Conservation (phyloP, 2,329 filamentous ascomycete species). For the Cytospora piceicola region DNA sequence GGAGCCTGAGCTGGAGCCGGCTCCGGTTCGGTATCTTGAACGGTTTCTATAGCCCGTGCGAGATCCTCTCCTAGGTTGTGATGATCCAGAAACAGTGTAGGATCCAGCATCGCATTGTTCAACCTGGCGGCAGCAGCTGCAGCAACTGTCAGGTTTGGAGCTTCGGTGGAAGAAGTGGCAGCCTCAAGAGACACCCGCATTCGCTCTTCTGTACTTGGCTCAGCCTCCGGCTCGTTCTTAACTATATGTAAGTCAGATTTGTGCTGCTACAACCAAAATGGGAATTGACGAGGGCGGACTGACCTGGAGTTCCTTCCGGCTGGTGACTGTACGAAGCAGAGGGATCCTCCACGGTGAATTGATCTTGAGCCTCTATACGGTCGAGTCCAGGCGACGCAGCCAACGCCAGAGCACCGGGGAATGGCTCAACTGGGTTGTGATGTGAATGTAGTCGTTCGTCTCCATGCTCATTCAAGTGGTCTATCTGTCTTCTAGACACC, state of each 20-base stretch:
- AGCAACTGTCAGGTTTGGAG: slow-evolving; percentile 58
- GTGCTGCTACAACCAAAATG: background rate
- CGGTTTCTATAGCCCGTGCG: slow-evolving; percentile 25
- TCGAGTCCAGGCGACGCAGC: slow-evolving; percentile 34
- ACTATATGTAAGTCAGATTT: slow-evolving; percentile 11
- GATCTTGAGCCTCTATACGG: slow-evolving; percentile 60
- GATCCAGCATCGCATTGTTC: slow-evolving; percentile 58
- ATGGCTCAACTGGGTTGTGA: slow-evolving; percentile 40
- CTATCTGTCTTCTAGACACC: slow-evolving; percentile 76
- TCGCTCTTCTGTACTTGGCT: slow-evolving; percentile 53
- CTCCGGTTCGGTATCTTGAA: slow-evolving; percentile 30
- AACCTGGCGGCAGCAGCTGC: slow-evolving; percentile 61
- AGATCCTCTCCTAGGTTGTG: slow-evolving; percentile 26
- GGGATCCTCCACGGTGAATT: slow-evolving; percentile 62
- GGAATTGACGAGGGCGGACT: slow-evolving; percentile 23
- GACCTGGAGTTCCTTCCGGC: slow-evolving; percentile 44
- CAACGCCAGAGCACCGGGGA: slow-evolving; percentile 13
- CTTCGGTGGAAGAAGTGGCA: slow-evolving; percentile 46
- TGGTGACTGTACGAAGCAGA: slow-evolving; percentile 53
- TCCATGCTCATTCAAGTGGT: slow-evolving; percentile 61
- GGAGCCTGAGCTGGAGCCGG: slow-evolving; percentile 26
- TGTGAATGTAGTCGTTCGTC: slow-evolving; percentile 55
- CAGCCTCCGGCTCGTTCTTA: slow-evolving; percentile 34
- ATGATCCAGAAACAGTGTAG: slow-evolving; percentile 43
- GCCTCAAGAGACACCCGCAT: slow-evolving; percentile 50